Evolutionary conservation across 495 filamentous ascomycete species (phyloP).

Genomic region (Tuber brumale): DNA sequence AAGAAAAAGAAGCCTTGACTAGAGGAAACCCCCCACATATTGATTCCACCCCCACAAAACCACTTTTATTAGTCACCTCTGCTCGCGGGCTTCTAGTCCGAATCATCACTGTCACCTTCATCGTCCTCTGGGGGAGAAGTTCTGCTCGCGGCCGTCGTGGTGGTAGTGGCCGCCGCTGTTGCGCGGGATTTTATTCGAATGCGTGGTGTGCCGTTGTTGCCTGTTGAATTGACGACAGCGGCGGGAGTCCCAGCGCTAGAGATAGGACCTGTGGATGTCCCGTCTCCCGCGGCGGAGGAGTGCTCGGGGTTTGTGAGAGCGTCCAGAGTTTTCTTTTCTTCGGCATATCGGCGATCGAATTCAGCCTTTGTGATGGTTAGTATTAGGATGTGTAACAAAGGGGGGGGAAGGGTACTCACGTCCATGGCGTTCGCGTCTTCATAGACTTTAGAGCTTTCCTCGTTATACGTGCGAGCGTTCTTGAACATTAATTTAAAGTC

Average conservation of each 20-base stretch:
- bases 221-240: slow-evolving; percentile 1
- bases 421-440: slow-evolving; percentile 89
- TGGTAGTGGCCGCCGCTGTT: slow-evolving; percentile 10
- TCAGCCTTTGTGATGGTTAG: slow-evolving; percentile 24
- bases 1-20: slow-evolving; percentile 9
- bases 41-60: slow-evolving; percentile 21
- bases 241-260: slow-evolving; percentile 36
- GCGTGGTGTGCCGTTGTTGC: slow-evolving; percentile 26
- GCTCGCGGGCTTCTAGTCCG: slow-evolving; percentile 17
- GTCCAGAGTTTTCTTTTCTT: slow-evolving; percentile 36
- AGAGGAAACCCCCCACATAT: background rate
- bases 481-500: slow-evolving; percentile 78
- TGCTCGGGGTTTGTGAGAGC: slow-evolving; percentile 22
- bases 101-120: slow-evolving; percentile 29
- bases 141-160: slow-evolving; percentile 21
- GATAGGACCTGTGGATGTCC: slow-evolving; percentile 35
- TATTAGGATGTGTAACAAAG: slow-evolving; percentile 2
- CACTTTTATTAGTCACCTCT: background rate
- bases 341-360: slow-evolving; percentile 31
- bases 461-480: slow-evolving; percentile 92
- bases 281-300: slow-evolving; percentile 21
- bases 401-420: slow-evolving; percentile 46
- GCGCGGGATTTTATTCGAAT: slow-evolving; percentile 37
- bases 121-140: slow-evolving; percentile 30
- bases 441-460: slow-evolving; percentile 84